phyloP scores from a whole-genome alignment of 495 filamentous ascomycete species.

The Thermochaetoides thermophila region DNA sequence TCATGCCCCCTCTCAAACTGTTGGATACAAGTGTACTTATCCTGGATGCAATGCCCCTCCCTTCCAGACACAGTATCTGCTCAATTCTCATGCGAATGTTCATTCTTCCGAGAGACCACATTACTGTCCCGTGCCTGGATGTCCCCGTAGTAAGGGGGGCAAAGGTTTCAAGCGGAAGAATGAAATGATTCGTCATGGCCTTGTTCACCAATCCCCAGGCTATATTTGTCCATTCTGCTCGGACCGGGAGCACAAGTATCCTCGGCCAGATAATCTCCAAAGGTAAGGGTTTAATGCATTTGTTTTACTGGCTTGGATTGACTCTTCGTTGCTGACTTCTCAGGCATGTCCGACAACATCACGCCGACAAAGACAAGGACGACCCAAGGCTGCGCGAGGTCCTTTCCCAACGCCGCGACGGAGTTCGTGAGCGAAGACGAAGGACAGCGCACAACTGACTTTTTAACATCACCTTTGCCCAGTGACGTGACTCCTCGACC shows the following conservation, averaged over 20 bases:
- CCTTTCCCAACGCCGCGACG: constrained; percentile 68
- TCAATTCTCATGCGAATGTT: constrained; percentile 94
- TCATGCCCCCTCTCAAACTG: constrained; percentile 26
- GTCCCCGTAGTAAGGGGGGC: constrained; percentile 64
- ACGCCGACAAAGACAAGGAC: constrained; percentile 73
- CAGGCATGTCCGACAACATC: constrained; percentile 82
- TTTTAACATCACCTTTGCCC: no score
- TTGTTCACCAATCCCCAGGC: constrained; percentile 89
- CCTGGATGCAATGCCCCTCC: constrained; percentile 62
- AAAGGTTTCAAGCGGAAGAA: constrained; percentile 98
- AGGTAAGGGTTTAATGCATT: constrained; percentile 41
- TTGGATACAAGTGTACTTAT: constrained; percentile 15
- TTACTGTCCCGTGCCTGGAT: constrained; percentile 73
- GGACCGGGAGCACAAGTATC: constrained; percentile 91
- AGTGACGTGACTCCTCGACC: no score
- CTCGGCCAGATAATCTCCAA: constrained; percentile 92
- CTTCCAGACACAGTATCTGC: constrained; percentile 73
- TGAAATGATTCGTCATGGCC: constrained; percentile 95
- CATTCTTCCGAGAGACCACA: constrained; percentile 83
- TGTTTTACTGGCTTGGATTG: background rate
- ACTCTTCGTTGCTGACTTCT: background rate
- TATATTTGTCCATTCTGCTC: constrained; percentile 97
- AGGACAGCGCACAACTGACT: no score
- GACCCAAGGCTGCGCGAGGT: constrained; percentile 68
- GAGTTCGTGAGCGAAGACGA: no score